Percentiles rank a stretch among this genome's conserved stretches.
Evolutionary conservation across 2,329 filamentous ascomycete species (phyloP).

Genomic region (Lachnellula subtilissima): DNA sequence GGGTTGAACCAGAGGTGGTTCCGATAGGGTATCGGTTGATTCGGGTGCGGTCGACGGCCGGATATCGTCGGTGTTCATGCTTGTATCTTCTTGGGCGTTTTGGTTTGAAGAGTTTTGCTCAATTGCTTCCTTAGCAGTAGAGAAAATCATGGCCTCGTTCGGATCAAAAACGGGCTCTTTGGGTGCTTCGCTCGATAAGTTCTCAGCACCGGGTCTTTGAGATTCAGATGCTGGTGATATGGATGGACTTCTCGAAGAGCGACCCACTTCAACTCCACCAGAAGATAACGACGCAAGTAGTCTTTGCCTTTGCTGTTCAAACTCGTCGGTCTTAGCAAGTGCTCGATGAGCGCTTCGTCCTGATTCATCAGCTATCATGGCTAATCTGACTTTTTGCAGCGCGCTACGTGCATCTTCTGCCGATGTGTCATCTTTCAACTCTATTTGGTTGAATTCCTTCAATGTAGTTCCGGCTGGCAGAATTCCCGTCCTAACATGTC

Average conservation of each 20-base stretch:
- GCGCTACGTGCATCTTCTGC: conserved; percentile 21
- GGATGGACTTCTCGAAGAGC: background rate
- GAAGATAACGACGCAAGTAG: conserved; percentile 46
- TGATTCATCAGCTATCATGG: background rate
- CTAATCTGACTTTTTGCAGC: conserved; percentile 19
- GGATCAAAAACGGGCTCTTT: background rate
- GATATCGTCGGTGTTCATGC: background rate
- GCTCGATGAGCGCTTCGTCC: background rate
- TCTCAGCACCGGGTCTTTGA: background rate
- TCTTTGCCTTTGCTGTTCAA: conserved; percentile 46
- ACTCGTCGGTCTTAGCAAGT: conserved; percentile 33
- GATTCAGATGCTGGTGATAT: background rate
- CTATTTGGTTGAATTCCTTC: conserved; percentile 40
- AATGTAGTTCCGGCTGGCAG: conserved; percentile 47
- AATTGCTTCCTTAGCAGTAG: background rate
- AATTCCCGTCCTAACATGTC: conserved; percentile 37
- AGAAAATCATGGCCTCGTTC: background rate
- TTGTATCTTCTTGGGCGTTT: background rate
- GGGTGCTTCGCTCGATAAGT: background rate
- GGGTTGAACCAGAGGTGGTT: conserved; percentile 5
- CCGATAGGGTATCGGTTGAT: background rate
- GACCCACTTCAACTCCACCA: conserved; percentile 49
- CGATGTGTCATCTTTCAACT: conserved; percentile 21
- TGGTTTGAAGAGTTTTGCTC: background rate
- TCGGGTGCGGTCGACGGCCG: background rate